Base-by-base conservation (phyloP, 129 eudicot species). In the Heracleum sosnowskyi region DNA sequence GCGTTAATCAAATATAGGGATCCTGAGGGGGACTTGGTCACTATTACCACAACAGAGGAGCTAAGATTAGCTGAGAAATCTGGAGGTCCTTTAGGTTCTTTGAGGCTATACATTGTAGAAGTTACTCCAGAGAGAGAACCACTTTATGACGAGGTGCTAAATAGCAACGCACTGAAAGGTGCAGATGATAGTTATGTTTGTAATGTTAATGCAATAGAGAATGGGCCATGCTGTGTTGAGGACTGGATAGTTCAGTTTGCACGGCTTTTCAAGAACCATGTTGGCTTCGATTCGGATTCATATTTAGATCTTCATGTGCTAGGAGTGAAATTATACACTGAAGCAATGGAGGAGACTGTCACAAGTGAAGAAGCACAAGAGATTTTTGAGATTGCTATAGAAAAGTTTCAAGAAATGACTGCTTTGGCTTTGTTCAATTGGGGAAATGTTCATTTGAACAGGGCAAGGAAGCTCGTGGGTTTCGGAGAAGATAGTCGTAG, bases 371-470 rank as follows among this genome's bases (percentile, higher is more conserved):
- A 85, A 77, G 89, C 98, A 22, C 92, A 90, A 78, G 85, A 83
- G 44, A 84, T 91, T 22, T 89, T 91, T 40, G 91, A 91, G 35
- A 86, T 91, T 20, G 89, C 97, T 6, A 83, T 87, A n/a, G 86
- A 83, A 40, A 86, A 88, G 81, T 94, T 94, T 78, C 90, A 94
- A 86, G 98, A 94, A 76, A 91, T 90, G 96, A 83, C 96, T n/a
- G 98, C 97, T 82, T 87, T 94, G 77, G 91, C 98, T 22, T 81
- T 89, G 47, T 90, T 94, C 77, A 91, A 94, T 39, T 86, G 93
- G 92, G 98, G 98, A 22, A 94, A 94, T 74, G 90, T 94, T 63
- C 98, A 94, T 87, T 82, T 94, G 93, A 89, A 92, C 40, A 91
- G 85, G 83, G 97, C 97, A 71, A 84, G 96, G 77, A 94, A 86